phyloP scores from a whole-genome alignment of 2,329 filamentous ascomycete genomes.

The Trichoderma brevicompactum region DNA sequence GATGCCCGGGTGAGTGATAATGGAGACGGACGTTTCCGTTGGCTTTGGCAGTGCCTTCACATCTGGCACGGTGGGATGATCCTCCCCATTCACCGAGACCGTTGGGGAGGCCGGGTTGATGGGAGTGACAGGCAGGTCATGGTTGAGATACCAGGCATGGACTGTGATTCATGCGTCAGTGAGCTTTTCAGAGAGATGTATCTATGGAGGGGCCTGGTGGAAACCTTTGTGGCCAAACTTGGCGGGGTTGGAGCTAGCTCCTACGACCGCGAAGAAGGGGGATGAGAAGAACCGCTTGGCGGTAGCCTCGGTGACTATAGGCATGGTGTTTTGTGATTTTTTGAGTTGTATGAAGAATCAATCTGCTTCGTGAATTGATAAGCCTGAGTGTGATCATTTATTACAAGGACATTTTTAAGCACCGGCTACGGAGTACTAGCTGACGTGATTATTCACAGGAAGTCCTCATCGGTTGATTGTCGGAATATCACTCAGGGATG shows the following conservation, averaged over 20 bases:
- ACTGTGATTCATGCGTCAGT: constrained; percentile 55
- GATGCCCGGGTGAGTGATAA: constrained; percentile 83
- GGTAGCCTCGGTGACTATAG: constrained; percentile 65
- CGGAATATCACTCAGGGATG: neutral
- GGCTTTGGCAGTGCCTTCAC: constrained; percentile 70
- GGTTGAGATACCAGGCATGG: constrained; percentile 84
- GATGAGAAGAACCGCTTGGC: constrained; percentile 81
- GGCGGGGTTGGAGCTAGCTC: constrained; percentile 79
- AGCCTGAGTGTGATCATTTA: neutral
- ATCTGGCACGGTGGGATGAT: constrained; percentile 67
- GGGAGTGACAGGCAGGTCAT: constrained; percentile 76
- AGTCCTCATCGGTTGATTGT: constrained; percentile 24
- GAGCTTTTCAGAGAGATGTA: neutral
- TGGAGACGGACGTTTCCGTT: constrained; percentile 72
- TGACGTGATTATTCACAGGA: constrained; percentile 22
- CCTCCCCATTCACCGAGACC: constrained; percentile 63
- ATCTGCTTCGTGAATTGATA: neutral
- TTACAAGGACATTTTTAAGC: neutral
- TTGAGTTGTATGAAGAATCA: neutral
- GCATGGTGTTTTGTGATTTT: neutral
- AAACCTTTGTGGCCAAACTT: constrained; percentile 90
- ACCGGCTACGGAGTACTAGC: neutral
- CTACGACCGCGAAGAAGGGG: constrained; percentile 82
- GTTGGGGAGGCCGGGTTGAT: constrained; percentile 74
- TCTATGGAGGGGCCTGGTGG: neutral